Conservation (phyloP, 495 filamentous ascomycete genomes). For the Xylaria scruposa region DNA sequence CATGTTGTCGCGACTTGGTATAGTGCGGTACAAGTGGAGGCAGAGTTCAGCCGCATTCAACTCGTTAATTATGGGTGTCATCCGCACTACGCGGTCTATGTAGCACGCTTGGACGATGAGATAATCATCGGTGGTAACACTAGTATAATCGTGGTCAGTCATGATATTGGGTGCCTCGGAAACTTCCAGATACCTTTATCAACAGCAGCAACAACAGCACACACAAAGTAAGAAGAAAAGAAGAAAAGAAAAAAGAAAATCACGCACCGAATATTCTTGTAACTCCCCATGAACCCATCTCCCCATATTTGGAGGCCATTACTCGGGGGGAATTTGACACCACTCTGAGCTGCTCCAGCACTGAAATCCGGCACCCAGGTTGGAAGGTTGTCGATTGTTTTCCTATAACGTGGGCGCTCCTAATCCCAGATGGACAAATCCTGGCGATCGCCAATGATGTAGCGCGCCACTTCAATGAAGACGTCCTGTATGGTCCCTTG, state of each 20-base stretch:
- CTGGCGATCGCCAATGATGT: conserved; percentile 1
- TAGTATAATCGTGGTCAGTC: neutral
- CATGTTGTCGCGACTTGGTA: neutral
- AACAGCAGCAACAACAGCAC: no score
- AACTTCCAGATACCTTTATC: neutral
- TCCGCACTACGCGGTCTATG: conserved; percentile 29
- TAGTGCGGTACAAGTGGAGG: conserved; percentile 13
- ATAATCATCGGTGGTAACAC: neutral
- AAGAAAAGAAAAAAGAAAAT: neutral
- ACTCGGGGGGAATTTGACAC: neutral
- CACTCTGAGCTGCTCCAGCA: neutral
- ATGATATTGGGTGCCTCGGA: neutral
- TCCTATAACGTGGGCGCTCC: neutral
- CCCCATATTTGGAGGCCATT: neutral
- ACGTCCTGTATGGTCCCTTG: neutral
- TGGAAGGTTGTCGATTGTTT: neutral
- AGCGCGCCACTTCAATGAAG: neutral
- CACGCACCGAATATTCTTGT: conserved; percentile 10
- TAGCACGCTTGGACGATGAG: conserved; percentile 26
- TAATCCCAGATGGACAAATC: conserved; percentile 7
- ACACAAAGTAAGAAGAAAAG: no score
- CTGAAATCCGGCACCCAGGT: conserved; percentile 10
- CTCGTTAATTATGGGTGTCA: conserved; percentile 28
- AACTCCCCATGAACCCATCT: neutral
- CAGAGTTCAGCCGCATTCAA: conserved; percentile 24